Evolutionary conservation across 2,329 filamentous ascomycete species (phyloP), one percentile per base, ranked within the genome.

Genomic region (Teratosphaeria destructans): DNA sequence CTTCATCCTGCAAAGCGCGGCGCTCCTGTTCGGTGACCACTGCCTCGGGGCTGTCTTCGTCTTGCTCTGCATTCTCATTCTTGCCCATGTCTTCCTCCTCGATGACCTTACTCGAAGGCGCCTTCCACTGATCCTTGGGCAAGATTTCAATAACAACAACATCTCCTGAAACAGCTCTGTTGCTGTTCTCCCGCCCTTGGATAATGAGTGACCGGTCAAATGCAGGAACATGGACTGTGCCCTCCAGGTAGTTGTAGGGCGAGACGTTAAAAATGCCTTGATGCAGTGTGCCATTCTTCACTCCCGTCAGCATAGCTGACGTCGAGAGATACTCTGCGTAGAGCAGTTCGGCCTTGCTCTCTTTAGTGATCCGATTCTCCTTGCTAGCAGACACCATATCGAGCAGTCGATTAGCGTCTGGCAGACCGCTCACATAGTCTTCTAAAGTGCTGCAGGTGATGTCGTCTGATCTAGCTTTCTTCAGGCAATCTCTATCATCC

Each of bases 251-350:
- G 77, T 99, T 99, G 80, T 97, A 99, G 0, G 90, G 90, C 7
- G 94, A 97, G 32, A 97, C 90, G 70, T 92, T 96, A 78, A 96
- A 99, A 27, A 89, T 86, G 6, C 94, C 94, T 75, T 99, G 93
- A 72, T 99, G 94, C 67, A 99, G 78, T 58, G 90, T 85, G 4
- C 92, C 91, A 57, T 85, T 85, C 77, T 95, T 95, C 59, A 96
- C 82, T 0, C 92, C 93, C 5, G 94, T 99, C 83, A 92, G 90
- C 84, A 97, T 88, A 74, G 87, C 95, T 5, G 93, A 96, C 72
- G 94, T 80, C 8, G 87, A 89, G 67, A 86, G 89, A 71, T 97
- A 92, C 70, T 97, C 94, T 0, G 90, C 85, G 68, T 97, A 99
- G 57, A 97, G 81, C 60, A 90, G 82, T 69, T 88, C 82, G 1